Percentiles rank a stretch among this genome's conserved stretches.
These are phyloP conservation scores for Paecilomyces variotii DNA, from an alignment of 2,329 filamentous ascomycete genomes.

Conservation along the genomic window DNA sequence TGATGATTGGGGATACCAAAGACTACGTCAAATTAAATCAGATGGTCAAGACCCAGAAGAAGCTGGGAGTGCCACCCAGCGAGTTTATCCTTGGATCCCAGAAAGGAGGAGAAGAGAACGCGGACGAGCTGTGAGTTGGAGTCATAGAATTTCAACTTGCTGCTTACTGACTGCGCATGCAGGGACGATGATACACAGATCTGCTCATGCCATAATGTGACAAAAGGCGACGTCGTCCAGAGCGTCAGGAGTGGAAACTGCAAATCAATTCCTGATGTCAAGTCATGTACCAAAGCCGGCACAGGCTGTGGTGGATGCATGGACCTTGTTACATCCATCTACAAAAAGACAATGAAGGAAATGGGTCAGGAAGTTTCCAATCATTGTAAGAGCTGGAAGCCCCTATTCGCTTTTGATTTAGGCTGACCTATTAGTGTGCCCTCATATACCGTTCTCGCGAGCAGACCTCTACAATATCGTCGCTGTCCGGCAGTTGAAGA, in stretches of 20 bases:
- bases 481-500: conserved; percentile 68
- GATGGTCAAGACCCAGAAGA: conserved; percentile 76
- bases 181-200: conserved; percentile 75
- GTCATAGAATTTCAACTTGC: neutral
- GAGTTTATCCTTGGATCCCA: conserved; percentile 75
- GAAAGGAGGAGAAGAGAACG: conserved; percentile 64
- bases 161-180: conserved; percentile 8
- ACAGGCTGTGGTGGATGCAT: conserved; percentile 87
- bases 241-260: conserved; percentile 69
- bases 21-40: conserved; percentile 86
- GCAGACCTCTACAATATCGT: conserved; percentile 87
- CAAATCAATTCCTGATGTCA: conserved; percentile 74
- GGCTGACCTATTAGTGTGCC: conserved; percentile 49
- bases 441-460: conserved; percentile 75
- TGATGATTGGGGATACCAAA: conserved; percentile 92
- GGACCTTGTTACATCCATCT: conserved; percentile 80
- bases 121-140: conserved; percentile 57
- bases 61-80: conserved; percentile 66
- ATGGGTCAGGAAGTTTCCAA: conserved; percentile 87
- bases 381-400: conserved; percentile 38
- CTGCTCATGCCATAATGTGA: conserved; percentile 89
- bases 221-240: conserved; percentile 69
- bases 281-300: conserved; percentile 84
- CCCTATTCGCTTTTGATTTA: neutral
- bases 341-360: conserved; percentile 77